Evolutionary conservation across 768 basidiomycete species (phyloP).

Genomic region (Pisolithus microcarpus): DNA sequence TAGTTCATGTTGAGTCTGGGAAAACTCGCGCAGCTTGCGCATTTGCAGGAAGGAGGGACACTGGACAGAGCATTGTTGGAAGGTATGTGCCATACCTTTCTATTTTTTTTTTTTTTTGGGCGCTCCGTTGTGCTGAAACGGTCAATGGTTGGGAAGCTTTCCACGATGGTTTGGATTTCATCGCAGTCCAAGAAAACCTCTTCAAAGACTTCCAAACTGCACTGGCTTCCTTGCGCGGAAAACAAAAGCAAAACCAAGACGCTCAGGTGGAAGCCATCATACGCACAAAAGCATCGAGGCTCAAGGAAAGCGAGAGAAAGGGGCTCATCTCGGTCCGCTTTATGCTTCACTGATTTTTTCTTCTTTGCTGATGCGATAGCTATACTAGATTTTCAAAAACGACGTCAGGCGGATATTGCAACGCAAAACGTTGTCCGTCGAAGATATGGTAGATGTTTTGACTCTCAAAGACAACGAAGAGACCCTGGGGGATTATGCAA

Average conservation of each 20-base stretch:
- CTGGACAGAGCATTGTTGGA: conserved; percentile 49
- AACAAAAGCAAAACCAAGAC: conserved; percentile 56
- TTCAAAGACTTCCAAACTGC: conserved; percentile 51
- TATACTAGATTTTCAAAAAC: conserved; percentile 57
- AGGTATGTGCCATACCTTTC: conserved; percentile 32
- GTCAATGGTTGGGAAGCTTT: conserved; percentile 44
- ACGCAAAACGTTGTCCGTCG: conserved; percentile 65
- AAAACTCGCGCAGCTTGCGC: conserved; percentile 75
- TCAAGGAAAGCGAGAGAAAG: conserved; percentile 33
- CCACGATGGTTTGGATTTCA: conserved; percentile 82
- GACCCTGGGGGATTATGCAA: conserved; percentile 56
- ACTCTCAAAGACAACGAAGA: conserved; percentile 75
- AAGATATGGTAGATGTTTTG: conserved; percentile 77
- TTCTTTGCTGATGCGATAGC: background rate
- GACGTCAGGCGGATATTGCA: conserved; percentile 63
- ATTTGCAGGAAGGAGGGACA: conserved; percentile 38
- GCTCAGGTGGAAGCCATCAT: conserved; percentile 59
- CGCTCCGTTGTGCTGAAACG: conserved; percentile 2
- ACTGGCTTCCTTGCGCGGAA: conserved; percentile 41
- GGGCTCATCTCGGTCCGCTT: conserved; percentile 39
- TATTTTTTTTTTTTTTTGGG: background rate
- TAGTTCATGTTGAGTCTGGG: conserved; percentile 90
- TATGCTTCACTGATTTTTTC: background rate
- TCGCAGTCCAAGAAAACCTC: conserved; percentile 74
- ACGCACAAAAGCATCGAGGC: conserved; percentile 42